Evolutionary conservation across 164 flowering plant species (phyloP).

Genomic region (Cinnamomum chago): DNA sequence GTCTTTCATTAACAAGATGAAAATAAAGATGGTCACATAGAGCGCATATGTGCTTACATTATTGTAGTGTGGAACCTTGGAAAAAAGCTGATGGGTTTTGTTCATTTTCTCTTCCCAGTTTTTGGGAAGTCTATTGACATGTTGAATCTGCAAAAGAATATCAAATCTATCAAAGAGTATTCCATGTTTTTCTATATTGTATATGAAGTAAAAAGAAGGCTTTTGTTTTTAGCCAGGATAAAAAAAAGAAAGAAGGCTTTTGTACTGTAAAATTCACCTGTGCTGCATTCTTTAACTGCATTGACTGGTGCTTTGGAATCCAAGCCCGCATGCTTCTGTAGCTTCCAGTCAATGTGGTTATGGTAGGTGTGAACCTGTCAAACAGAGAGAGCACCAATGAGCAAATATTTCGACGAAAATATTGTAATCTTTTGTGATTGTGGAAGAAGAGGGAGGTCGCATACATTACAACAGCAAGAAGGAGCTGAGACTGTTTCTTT

Average conservation of each 20-base stretch:
- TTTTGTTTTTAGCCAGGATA: no score
- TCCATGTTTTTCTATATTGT: no score
- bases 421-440: background rate
- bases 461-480: constrained; percentile 59
- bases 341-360: constrained; percentile 78
- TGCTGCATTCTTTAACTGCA: constrained; percentile 55
- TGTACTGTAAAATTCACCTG: constrained; percentile 37
- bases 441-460: background rate
- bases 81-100: constrained; percentile 61
- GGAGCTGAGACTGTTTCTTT: constrained; percentile 39
- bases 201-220: background rate
- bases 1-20: no score
- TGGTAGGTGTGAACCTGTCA: constrained; percentile 67
- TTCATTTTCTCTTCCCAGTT: constrained; percentile 58
- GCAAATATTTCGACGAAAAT: no score
- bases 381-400: background rate
- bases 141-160: constrained; percentile 42
- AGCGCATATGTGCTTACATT: constrained; percentile 33
- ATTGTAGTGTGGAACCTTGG: constrained; percentile 75
- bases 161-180: background rate
- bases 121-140: constrained; percentile 54
- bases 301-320: constrained; percentile 73
- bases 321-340: constrained; percentile 73
- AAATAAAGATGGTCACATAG: no score
- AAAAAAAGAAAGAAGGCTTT: background rate